Percentiles rank a stretch among this genome's conserved stretches.
Conservation (phyloP, 2,329 filamentous ascomycete genomes). For the Arachnomyces sp. region DNA sequence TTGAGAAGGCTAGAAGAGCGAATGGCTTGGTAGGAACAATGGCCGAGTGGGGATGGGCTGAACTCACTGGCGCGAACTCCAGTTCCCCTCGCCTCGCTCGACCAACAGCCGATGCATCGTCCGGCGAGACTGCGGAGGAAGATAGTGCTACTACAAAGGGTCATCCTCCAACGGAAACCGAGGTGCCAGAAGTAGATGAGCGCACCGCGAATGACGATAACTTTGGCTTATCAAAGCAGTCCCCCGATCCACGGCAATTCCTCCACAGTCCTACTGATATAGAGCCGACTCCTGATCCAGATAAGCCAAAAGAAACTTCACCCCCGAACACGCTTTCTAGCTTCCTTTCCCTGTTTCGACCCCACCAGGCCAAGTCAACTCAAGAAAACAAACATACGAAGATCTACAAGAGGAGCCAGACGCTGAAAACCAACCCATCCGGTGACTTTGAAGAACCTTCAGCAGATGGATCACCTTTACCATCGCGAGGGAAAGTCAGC, state of each 20-base stretch:
- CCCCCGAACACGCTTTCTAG: slow-evolving; percentile 49
- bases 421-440: slow-evolving; percentile 43
- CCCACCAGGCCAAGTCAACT: slow-evolving; percentile 44
- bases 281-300: slow-evolving; percentile 19
- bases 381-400: slow-evolving; percentile 42
- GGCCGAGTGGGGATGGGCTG: slow-evolving; percentile 89
- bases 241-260: slow-evolving; percentile 11
- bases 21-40: slow-evolving; percentile 88
- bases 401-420: slow-evolving; percentile 72
- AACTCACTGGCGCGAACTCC: slow-evolving; percentile 64
- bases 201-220: slow-evolving; percentile 8
- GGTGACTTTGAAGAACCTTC: slow-evolving; percentile 12
- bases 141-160: slow-evolving; percentile 8
- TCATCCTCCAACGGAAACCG: slow-evolving; percentile 2
- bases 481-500: slow-evolving; percentile 26
- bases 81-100: slow-evolving; percentile 43
- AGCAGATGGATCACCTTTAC: slow-evolving; percentile 1
- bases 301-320: slow-evolving; percentile 17
- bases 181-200: neutral
- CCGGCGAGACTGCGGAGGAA: slow-evolving; percentile 18
- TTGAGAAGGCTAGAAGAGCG: slow-evolving; percentile 88
- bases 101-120: slow-evolving; percentile 18
- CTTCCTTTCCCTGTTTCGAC: slow-evolving; percentile 68
- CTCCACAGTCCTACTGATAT: slow-evolving; percentile 12
- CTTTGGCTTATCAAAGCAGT: slow-evolving; percentile 7